These are phyloP conservation scores for Cyberlindnera euphorbiae DNA, from an alignment of 805 yeast species.

Conservation along the genomic window DNA sequence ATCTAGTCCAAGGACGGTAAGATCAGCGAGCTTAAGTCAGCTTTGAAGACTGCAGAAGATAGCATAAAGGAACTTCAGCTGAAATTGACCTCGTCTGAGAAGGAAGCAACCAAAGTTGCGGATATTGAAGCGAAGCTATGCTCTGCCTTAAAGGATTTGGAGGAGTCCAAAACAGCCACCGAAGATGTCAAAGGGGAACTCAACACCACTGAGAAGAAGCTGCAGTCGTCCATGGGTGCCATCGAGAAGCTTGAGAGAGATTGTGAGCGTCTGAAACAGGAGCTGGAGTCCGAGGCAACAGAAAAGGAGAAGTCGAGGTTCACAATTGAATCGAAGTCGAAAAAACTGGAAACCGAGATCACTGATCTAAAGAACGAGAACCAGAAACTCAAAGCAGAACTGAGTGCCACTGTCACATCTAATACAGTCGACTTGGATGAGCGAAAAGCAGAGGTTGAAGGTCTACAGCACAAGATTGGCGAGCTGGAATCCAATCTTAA, in stretches of 20 bases:
- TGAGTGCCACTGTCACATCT: too few species aligned
- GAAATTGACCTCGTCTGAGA: constrained; percentile 1
- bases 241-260: constrained; percentile 7
- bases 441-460: constrained; percentile 1
- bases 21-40: constrained; percentile 5
- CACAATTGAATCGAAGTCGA: too few species aligned
- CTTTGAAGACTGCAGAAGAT: neutral
- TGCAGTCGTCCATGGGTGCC: constrained; percentile 1
- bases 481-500: neutral
- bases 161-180: neutral
- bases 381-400: neutral
- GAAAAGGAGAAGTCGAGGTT: neutral
- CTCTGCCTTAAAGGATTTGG: constrained; percentile 1
- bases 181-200: neutral
- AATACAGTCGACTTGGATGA: neutral
- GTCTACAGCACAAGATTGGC: neutral
- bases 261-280: neutral
- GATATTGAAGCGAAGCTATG: neutral
- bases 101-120: constrained; percentile 1
- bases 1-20: constrained; percentile 6
- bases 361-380: neutral
- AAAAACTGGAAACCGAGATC: neutral
- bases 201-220: constrained; percentile 3
- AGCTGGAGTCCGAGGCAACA: neutral
- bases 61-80: constrained; percentile 1